Base-by-base conservation (phyloP, 2,329 filamentous ascomycete species). In the Aspergillus fumigatus region DNA sequence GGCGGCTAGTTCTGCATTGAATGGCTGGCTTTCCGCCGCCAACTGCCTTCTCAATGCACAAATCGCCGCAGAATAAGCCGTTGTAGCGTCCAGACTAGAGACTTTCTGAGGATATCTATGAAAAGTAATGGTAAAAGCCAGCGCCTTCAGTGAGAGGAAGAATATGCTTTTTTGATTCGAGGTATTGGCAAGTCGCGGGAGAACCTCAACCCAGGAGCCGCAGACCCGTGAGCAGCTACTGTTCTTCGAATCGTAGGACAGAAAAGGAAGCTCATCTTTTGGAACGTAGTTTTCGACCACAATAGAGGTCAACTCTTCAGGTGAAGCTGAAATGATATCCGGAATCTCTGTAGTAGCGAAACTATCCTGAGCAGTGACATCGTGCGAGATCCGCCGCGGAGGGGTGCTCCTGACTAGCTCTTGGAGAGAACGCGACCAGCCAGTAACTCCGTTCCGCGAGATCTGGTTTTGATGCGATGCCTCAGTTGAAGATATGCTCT, bases 201-300 rank as follows among this genome's bases (percentile, higher is more conserved):
- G 65, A 7, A 72, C 66, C 51, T 74, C 73, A 0, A 77, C 68
- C 76, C 75, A 78, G 0, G 72, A 65, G 7, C 75, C 76, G 54
- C 75, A 77, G 48, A 76, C 70, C 9, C 70, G 67, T 25, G 67
- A 53, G 27, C n/a, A 43, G 40, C 45, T 52, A 50, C 40, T 53
- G 41, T 38, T 48, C 29, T 57, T 45, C 11, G 54, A 40, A 35
- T 10, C 14, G 23, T 45, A 19, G 9, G 35, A 35, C 19, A 56
- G 23, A 32, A 50, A 54, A 17, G 55, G 50, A 23, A 60, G 11
- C 54, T 62, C 50, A 50, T 60, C 50, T 32, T 50, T 52, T 3
- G 38, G 64, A 50, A 59, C 56, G 21, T 57, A 61, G 17, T 35
- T 48, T 40, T 48, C 32, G 9, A 61, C 43, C 5, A 59, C 51